Conservation (phyloP, 1,284 basidiomycete genomes). For the Irpex rosettiformis region DNA sequence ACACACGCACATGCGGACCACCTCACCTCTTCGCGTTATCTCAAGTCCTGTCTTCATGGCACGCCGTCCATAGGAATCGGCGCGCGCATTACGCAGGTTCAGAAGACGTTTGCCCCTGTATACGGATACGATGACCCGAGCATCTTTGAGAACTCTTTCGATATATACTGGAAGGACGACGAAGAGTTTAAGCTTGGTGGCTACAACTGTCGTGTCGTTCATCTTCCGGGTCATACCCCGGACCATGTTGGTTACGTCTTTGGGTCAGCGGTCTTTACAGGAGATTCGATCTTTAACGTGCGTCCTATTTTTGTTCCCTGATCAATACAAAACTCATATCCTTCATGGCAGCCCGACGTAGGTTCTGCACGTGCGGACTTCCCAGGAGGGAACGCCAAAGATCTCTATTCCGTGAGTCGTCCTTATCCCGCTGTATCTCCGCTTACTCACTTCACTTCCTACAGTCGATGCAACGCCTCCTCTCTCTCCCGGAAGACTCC, state of each 20-base stretch:
- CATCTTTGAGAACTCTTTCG: conserved; percentile 30
- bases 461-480: conserved; percentile 38
- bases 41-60: conserved; percentile 30
- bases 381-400: conserved; percentile 36
- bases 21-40: conserved; percentile 37
- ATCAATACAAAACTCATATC: background rate
- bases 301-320: conserved; percentile 7
- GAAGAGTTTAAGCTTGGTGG: conserved; percentile 33
- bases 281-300: conserved; percentile 41
- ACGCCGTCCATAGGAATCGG: conserved; percentile 35
- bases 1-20: conserved; percentile 43
- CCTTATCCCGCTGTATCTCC: conserved; percentile 1
- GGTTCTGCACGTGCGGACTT: conserved; percentile 40
- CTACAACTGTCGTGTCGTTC: conserved; percentile 31
- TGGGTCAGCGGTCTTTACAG: conserved; percentile 37
- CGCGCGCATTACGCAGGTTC: conserved; percentile 34
- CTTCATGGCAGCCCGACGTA: conserved; percentile 32
- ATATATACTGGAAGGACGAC: conserved; percentile 35
- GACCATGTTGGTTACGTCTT: conserved; percentile 38
- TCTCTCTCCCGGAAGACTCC: conserved; percentile 33
- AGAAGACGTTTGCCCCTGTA: conserved; percentile 33
- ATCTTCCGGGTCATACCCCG: conserved; percentile 37
- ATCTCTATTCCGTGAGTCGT: conserved; percentile 30
- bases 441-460: background rate
- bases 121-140: conserved; percentile 29